phyloP scores from a whole-genome alignment of 2,329 filamentous ascomycete species.

The Penicillium palitans region DNA sequence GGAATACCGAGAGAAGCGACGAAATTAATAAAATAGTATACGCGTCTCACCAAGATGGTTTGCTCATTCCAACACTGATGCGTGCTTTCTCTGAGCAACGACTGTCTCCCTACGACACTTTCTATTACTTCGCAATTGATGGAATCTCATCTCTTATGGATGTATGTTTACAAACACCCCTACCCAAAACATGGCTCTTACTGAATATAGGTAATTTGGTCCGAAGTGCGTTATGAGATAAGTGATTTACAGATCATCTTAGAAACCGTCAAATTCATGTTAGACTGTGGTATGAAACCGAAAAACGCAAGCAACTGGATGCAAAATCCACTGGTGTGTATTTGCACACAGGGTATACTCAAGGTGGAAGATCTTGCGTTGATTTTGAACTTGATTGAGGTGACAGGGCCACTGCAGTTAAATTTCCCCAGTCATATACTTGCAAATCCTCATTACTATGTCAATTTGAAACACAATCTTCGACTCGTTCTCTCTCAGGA shows the following conservation, averaged over 20 bases:
- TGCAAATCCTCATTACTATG: not conserved
- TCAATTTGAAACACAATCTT: slow-evolving; percentile 1
- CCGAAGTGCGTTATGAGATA: fast-evolving
- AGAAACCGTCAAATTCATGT: not conserved
- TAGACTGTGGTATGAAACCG: not conserved
- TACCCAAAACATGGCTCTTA: not conserved
- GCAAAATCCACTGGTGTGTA: not conserved
- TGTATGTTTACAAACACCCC: not conserved
- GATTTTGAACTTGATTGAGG: not conserved
- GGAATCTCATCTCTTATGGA: not conserved
- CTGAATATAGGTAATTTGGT: not conserved
- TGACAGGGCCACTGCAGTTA: not conserved
- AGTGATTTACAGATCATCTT: not conserved
- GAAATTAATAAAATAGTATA: not conserved
- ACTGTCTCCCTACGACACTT: not conserved
- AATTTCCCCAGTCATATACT: fast-evolving
- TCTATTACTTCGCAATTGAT: fast-evolving
- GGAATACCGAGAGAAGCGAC: fast-evolving
- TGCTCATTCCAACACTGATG: not conserved
- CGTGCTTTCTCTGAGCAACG: not conserved
- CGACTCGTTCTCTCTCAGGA: not conserved
- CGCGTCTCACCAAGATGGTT: not conserved
- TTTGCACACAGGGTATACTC: not conserved
- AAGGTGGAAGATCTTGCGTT: not conserved
- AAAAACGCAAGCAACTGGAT: too few relatives aligned